Evolutionary conservation across 306 rosid genomes (phyloP).

Genomic region (Cucurbita ficifolia): DNA sequence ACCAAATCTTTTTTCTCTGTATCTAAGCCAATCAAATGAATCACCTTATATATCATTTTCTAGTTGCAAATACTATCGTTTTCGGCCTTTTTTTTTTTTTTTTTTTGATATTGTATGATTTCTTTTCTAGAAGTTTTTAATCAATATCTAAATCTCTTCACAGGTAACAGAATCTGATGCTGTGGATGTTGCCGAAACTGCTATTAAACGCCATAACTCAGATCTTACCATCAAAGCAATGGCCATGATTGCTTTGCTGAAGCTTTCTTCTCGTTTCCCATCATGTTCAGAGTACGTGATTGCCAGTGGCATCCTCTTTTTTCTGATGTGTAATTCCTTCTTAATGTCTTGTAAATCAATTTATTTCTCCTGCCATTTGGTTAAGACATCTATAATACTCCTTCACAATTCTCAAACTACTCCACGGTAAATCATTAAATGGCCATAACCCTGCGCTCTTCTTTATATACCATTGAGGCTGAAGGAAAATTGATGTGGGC

Average conservation of each 20-base stretch:
- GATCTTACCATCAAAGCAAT: slow-evolving; percentile 79
- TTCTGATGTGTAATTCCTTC: slow-evolving; percentile 3
- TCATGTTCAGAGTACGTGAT: slow-evolving; percentile 76
- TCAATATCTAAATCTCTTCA: background rate
- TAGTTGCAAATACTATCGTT: background rate
- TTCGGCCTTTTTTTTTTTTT: background rate
- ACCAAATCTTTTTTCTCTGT: background rate
- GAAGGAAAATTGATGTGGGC: background rate
- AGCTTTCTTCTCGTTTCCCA: slow-evolving; percentile 94
- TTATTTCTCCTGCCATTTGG: background rate
- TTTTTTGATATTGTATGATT: background rate
- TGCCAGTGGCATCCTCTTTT: background rate
- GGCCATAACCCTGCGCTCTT: background rate
- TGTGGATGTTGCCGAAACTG: slow-evolving; percentile 60
- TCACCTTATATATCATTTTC: background rate
- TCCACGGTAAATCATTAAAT: background rate
- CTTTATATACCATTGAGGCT: background rate
- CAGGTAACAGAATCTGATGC: slow-evolving; percentile 93
- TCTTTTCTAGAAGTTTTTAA: background rate
- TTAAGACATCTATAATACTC: background rate
- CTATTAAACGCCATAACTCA: slow-evolving; percentile 50
- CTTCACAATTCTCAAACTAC: background rate
- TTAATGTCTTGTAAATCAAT: background rate
- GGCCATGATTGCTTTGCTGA: slow-evolving; percentile 80
- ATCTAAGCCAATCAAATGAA: background rate